These are phyloP conservation scores for Eimeria necatrix DNA, from an alignment of 169 alveolate species.

Conservation along the genomic window DNA sequence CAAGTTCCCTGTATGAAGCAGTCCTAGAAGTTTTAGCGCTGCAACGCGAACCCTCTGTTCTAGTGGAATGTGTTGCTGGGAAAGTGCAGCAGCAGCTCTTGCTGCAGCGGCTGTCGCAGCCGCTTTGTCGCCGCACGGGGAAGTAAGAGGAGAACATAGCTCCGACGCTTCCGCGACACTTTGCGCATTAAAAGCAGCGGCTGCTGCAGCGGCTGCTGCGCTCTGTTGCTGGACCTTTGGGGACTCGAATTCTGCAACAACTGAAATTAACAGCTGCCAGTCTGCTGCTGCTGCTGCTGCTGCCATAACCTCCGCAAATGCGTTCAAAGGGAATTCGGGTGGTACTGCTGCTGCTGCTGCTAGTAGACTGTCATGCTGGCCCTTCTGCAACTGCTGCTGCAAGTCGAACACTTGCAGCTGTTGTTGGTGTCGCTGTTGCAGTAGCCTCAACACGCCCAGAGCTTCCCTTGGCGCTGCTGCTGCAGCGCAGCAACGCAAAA, in stretches of 20 bases:
- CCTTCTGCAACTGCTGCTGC: conserved; percentile 42
- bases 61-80: conserved; percentile 66
- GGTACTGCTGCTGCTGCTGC: conserved; percentile 55
- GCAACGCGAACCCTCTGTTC: conserved; percentile 66
- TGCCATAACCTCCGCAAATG: conserved; percentile 63
- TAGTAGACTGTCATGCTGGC: conserved; percentile 11
- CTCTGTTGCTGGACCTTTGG: conserved; percentile 58
- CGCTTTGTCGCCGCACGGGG: conserved; percentile 6
- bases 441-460: conserved; percentile 68
- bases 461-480: conserved; percentile 72
- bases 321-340: conserved; percentile 52
- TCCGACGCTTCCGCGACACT: neutral
- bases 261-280: conserved; percentile 70
- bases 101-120: conserved; percentile 65
- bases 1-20: conserved; percentile 15
- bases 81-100: conserved; percentile 56
- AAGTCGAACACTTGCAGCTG: conserved; percentile 55
- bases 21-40: conserved; percentile 47
- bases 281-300: conserved; percentile 77
- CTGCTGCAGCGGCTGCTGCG: conserved; percentile 58
- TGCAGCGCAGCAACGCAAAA: conserved; percentile 68
- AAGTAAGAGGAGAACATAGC: neutral
- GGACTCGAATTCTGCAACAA: conserved; percentile 69
- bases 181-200: conserved; percentile 26
- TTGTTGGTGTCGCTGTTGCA: conserved; percentile 71